These are phyloP conservation scores for Clavariopsis aquatica DNA, from an alignment of 495 filamentous ascomycete species.

Conservation along the genomic window DNA sequence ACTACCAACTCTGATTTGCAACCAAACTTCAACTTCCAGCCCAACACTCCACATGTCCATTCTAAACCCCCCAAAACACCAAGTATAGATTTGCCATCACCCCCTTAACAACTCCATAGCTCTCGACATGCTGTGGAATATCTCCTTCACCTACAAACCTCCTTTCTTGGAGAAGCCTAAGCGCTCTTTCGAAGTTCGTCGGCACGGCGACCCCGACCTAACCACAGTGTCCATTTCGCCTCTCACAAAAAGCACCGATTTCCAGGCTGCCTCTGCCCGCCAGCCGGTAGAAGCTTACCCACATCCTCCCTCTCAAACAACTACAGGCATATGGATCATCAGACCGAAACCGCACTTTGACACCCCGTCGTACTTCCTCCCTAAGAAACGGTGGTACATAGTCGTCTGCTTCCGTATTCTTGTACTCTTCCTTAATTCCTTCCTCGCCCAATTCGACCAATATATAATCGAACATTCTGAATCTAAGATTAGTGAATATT, in stretches of 20 bases:
- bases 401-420: constrained; percentile 18
- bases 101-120: no score
- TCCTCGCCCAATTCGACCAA: constrained; percentile 47
- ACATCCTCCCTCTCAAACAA: constrained; percentile 3
- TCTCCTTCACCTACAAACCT: no score
- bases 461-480: constrained; percentile 47
- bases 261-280: neutral
- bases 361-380: neutral
- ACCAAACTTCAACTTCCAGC: no score
- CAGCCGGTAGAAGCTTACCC: neutral
- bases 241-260: neutral
- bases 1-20: no score
- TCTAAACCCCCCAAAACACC: neutral
- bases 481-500: constrained; percentile 28
- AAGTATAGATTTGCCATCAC: no score
- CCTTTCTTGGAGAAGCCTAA: neutral
- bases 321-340: neutral
- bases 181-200: neutral
- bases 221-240: neutral
- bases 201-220: neutral
- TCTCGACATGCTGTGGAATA: neutral
- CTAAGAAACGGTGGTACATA: neutral
- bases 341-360: neutral
- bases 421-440: constrained; percentile 45
- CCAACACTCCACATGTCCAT: no score